These are phyloP conservation scores for Neopestalotiopsis clavispora DNA, from an alignment of 2,329 filamentous ascomycete genomes.

Conservation along the genomic window DNA sequence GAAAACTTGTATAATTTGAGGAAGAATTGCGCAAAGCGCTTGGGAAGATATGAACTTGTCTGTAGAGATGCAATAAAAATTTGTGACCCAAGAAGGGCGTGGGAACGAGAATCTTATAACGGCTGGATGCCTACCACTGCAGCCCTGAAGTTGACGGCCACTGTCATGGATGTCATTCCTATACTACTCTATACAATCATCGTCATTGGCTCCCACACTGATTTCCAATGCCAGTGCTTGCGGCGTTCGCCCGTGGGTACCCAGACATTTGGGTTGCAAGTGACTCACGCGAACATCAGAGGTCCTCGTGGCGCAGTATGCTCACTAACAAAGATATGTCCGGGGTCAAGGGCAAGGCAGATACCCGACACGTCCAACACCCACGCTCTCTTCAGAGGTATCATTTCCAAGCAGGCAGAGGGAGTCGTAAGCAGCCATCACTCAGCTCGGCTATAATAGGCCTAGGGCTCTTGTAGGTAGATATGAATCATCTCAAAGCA, in stretches of 20 bases:
- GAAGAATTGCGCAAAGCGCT: constrained; percentile 24
- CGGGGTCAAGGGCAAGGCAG: background rate
- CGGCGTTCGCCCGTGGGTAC: background rate
- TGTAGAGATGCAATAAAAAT: background rate
- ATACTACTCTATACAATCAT: background rate
- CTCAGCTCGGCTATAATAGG: background rate
- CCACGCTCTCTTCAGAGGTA: constrained; percentile 12
- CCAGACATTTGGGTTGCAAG: background rate
- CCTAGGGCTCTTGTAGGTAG: background rate
- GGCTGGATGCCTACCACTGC: background rate
- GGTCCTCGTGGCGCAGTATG: background rate
- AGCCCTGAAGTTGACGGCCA: background rate
- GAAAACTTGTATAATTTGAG: background rate
- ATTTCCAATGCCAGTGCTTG: background rate
- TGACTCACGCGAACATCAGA: background rate
- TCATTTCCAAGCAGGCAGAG: constrained; percentile 17
- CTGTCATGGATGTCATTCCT: background rate
- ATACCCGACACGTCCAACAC: background rate
- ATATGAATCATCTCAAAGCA: background rate
- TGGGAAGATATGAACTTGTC: constrained; percentile 12
- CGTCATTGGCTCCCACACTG: background rate
- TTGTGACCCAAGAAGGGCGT: constrained; percentile 4
- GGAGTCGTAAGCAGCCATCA: background rate
- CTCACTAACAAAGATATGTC: background rate
- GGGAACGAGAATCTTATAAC: background rate